Percentiles rank a stretch among this genome's conserved stretches.
Evolutionary conservation across 1,284 basidiomycete genomes (phyloP).

Genomic region (Afroboletus lepidellus): DNA sequence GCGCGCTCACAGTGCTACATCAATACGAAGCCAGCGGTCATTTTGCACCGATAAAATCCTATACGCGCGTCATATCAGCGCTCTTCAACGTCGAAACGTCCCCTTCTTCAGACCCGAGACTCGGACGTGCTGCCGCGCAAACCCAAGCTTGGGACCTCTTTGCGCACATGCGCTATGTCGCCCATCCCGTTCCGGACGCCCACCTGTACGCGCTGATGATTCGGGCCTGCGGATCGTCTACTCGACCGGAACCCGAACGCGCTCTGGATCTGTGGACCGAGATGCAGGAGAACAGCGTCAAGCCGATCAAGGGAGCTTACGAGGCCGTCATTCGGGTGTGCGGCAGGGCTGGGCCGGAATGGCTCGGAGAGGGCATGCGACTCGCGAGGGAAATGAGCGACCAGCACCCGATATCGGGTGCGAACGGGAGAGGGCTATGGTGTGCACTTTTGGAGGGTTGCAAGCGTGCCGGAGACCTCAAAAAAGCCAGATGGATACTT

Average conservation of each 20-base stretch:
- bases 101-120: conserved; percentile 32
- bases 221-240: conserved; percentile 68
- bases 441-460: conserved; percentile 85
- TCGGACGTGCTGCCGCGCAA: conserved; percentile 39
- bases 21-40: conserved; percentile 58
- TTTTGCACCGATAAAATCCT: conserved; percentile 63
- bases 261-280: conserved; percentile 93
- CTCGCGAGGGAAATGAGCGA: conserved; percentile 81
- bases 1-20: conserved; percentile 62
- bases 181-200: conserved; percentile 79
- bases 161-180: conserved; percentile 92
- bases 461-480: conserved; percentile 82
- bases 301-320: conserved; percentile 72
- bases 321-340: conserved; percentile 82
- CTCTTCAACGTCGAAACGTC: conserved; percentile 52
- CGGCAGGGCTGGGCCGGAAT: conserved; percentile 59
- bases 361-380: conserved; percentile 76
- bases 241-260: conserved; percentile 77
- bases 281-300: conserved; percentile 65
- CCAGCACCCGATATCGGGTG: conserved; percentile 15
- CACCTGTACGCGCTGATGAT: conserved; percentile 87
- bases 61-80: conserved; percentile 59
- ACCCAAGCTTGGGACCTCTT: conserved; percentile 91
- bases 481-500: conserved; percentile 85
- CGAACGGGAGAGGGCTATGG: conserved; percentile 55